Evolutionary conservation across 441 rosid genomes (phyloP), one percentile per base, ranked within the genome.

Genomic region (Macaranga tanarius): DNA sequence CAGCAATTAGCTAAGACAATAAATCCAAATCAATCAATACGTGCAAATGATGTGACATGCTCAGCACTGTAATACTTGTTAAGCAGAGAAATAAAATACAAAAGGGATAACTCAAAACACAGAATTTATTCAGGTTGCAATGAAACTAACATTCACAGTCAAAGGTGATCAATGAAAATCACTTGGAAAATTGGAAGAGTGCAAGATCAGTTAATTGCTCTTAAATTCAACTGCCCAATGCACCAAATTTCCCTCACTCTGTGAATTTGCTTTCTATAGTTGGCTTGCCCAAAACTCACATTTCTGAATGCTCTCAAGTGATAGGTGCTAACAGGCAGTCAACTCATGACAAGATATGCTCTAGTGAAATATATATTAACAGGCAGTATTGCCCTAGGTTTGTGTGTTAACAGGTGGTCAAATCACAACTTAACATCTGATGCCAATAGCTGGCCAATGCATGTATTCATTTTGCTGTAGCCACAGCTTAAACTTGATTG

Each of bases 1-100:
- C 45, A 76, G 22, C 61, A 47, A 25, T 28, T 55, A 48, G 62
- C 54, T 28, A 66, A 48, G 22, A 65, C 44, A 45, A 65, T 51
- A 62, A 42, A 20, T 38, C 25, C 62, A 50, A 54, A 67, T 23
- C 20, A 62, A 28, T 7, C 25, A 16, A 52, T 12, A 72, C 23
- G 26, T 3, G 44, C 50, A 62, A 51, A 51, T 4, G 12, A 16
- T 5, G 13, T 5, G 16, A 19, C 4, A 44, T 10, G 13, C 25
- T 55, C 16, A 58, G 19, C 56, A 58, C 10, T 10, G 45, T 44
- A 59, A 13, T 45, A 28, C 16, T 51, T 40, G 34, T 47, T 20
- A 25, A 51, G 31, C 17, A 62, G 8, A 34, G 17, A 62, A 23
- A 34, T 7, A 16, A 17, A 34, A 15, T 15, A 38, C 58, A 65